Base-by-base conservation (phyloP, 176 grass and related monocot species). In the Aechmea fasciata region DNA sequence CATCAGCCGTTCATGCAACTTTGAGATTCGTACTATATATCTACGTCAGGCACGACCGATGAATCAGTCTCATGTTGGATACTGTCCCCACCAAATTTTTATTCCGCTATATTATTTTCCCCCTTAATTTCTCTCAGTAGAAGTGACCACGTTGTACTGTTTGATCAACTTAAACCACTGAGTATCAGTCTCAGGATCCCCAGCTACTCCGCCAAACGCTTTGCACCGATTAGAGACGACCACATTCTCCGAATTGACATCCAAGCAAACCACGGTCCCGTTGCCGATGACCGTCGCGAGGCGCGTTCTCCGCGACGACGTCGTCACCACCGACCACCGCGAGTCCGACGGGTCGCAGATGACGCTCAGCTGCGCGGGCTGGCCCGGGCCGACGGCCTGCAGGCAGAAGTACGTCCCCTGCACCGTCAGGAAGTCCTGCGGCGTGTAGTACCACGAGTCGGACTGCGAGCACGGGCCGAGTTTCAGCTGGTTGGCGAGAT, bases 81-180 rank as follows among this genome's bases (percentile, higher is more conserved):
- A 33, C 29, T 33, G 5, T 33, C 5, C 29, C 29, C 5, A 41
- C 33, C 33, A 41, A 41, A 41, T 41, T 7, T 41, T 41, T 41
- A 1, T 41, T 41, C 33, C 33, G 33, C 33, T 41, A 7, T 41
- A 41, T 41, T 7, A 1, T 0, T 7, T 7, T 41, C 33, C 33
- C 33, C 4, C 33, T 41, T 41, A 41, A 6, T 7, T 41, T 41
- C 6, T 0, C 5, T 0, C 33, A 41, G 33, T 3, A 41, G 33
- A 57, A 57, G 13, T 6, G 2, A 5, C 3, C 0, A 1, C 8
- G 6, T 18, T 57, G 54, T 52, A 66, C 15, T 59, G 11, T 14
- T 70, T 20, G 25, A 78, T 19, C 53, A 83, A 59, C 69, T 78
- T 52, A 50, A 83, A 83, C 81, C 81, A 83, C 69, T 83, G 81